Evolutionary conservation across 306 rosid species (phyloP).

Genomic region (Cucumis hystrix): DNA sequence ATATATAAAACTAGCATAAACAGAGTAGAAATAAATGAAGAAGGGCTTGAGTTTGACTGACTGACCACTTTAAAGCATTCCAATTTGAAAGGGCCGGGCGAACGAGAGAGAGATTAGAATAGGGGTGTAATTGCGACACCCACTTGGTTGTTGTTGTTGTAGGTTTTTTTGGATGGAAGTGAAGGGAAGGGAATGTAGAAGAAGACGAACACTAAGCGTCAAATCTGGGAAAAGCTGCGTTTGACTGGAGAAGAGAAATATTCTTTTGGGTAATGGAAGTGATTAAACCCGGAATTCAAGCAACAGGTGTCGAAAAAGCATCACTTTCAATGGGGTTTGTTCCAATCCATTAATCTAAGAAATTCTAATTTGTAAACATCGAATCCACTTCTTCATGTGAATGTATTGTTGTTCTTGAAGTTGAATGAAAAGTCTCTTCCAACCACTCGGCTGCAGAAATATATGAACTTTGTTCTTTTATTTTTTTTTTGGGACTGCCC

Average conservation of each 20-base stretch:
- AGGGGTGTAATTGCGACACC: not conserved
- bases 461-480: not conserved
- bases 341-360: not conserved
- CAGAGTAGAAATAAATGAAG: not conserved
- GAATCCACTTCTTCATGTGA: not conserved
- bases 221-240: slow-evolving; percentile 2
- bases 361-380: not conserved
- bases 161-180: not conserved
- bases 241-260: not conserved
- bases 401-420: not conserved
- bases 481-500: not conserved
- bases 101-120: not conserved
- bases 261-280: not conserved
- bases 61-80: not conserved
- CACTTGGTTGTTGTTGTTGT: not conserved
- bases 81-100: not conserved
- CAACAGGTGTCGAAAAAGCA: not conserved
- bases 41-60: not conserved
- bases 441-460: not conserved
- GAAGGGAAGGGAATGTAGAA: not conserved
- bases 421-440: not conserved
- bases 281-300: slow-evolving; percentile 10
- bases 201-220: slow-evolving; percentile 1
- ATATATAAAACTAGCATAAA: not conserved
- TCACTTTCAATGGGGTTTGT: not conserved